These are phyloP conservation scores for Exophiala mesophila DNA, from an alignment of 2,329 filamentous ascomycete genomes.

Conservation along the genomic window DNA sequence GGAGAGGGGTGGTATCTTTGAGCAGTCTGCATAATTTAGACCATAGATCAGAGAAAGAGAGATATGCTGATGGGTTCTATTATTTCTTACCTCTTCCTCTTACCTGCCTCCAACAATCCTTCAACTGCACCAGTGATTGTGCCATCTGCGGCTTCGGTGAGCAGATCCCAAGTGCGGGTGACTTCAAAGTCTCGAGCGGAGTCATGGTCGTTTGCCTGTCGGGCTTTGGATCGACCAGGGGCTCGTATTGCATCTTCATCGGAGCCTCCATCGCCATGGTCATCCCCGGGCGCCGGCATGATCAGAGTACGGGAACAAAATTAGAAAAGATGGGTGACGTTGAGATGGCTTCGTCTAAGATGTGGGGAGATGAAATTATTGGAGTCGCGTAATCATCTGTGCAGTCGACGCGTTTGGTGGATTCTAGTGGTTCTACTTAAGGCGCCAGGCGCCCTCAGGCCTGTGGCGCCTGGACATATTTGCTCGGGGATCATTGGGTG, in stretches of 20 bases:
- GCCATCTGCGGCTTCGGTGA: slow-evolving; percentile 74
- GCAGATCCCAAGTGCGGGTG: slow-evolving; percentile 57
- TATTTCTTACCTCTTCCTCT: slow-evolving; percentile 60
- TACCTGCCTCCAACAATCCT: slow-evolving; percentile 72
- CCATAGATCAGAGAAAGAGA: too few species aligned
- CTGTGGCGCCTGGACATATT: too few species aligned
- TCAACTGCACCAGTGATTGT: slow-evolving; percentile 67
- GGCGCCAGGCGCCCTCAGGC: too few species aligned
- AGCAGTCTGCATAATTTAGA: slow-evolving; percentile 56
- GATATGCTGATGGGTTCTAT: neutral
- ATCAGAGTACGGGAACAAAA: too few species aligned
- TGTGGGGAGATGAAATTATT: too few species aligned
- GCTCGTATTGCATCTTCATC: slow-evolving; percentile 38
- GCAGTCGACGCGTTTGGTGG: too few species aligned
- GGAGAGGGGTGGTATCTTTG: slow-evolving; percentile 89
- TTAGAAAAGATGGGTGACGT: too few species aligned
- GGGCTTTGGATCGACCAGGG: slow-evolving; percentile 15
- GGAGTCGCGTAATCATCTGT: too few species aligned
- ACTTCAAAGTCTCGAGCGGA: slow-evolving; percentile 45
- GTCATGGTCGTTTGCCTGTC: slow-evolving; percentile 27
- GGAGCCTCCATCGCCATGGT: slow-evolving; percentile 35
- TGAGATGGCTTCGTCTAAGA: too few species aligned
- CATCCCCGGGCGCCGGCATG: slow-evolving; percentile 46
- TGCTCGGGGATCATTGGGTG: too few species aligned
- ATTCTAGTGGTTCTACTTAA: too few species aligned